Evolutionary conservation across 106 monocot genomes (phyloP), one percentile per base, ranked within the genome.

Genomic region (Triglochin maritima): DNA sequence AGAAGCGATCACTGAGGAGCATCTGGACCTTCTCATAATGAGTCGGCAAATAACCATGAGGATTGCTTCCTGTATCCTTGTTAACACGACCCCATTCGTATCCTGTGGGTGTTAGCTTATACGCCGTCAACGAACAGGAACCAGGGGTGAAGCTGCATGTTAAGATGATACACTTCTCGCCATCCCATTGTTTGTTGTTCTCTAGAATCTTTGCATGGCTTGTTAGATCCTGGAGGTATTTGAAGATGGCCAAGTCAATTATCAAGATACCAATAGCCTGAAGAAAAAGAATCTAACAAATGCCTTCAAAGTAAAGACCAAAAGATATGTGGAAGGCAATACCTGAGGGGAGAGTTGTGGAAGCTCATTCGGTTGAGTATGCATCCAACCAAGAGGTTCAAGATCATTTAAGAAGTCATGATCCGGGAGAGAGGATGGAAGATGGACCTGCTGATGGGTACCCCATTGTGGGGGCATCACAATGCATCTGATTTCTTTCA

Each of bases 21-120:
- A 99, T 99, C 81, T 99, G 98, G 11, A 99, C 91, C 81, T 99
- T 99, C 72, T 99, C 98, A 44, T 99, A 99, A 59, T 99, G 98
- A 3, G 98, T 92, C 17, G 98, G 98, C 4, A 99, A 79, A 51
- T 99, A 99, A 45, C 98, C 98, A 57, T 99, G 98, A 17, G 98
- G 98, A 70, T 99, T 99, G 82, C 98, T 99, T 58, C 98, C 98
- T 2, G 86, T 99, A 67, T 99, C 98, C 80, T 99, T 99, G 79
- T 99, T 99, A 14, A 86, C 67, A 7, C 98, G 88, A 2, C 98
- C 98, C 98, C 98, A 99, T 63, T 99, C 98, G 48, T 99, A 99
- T 56, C 98, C 98, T 3, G 89, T 80, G 55, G 91, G 98, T 17
- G 98, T 99, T 1, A 99, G 79, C 77, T 99, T 99, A 62, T 99